Evolutionary conservation across 225 moss, liverwort and hornwort species (phyloP).

Genomic region (Pseudoscleropodium purum): DNA sequence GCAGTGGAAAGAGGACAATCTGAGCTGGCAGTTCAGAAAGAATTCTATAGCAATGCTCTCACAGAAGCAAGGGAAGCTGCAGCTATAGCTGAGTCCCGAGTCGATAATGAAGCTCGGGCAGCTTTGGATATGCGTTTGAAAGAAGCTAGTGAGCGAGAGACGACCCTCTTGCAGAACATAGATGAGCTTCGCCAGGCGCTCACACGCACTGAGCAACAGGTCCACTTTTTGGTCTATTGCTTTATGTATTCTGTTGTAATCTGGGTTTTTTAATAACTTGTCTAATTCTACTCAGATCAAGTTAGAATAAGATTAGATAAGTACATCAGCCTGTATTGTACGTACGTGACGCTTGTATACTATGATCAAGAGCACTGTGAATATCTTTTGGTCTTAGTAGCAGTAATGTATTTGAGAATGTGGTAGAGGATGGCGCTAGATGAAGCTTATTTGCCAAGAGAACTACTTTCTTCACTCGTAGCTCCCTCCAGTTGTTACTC

Average conservation of each 20-base stretch:
- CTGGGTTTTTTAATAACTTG: neutral
- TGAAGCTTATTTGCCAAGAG: neutral
- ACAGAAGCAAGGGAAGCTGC: conserved; percentile 88
- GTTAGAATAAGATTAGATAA: neutral
- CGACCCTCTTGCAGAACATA: conserved; percentile 65
- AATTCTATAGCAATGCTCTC: conserved; percentile 67
- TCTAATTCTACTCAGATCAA: neutral
- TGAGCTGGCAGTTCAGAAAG: conserved; percentile 76
- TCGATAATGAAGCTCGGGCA: conserved; percentile 85
- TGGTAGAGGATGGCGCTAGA: neutral
- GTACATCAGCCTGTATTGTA: neutral
- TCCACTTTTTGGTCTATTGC: conserved; percentile 2
- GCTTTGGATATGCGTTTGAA: conserved; percentile 81
- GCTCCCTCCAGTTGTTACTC: neutral
- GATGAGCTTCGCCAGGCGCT: conserved; percentile 90
- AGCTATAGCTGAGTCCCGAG: conserved; percentile 87
- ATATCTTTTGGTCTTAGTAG: neutral
- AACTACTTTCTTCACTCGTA: neutral
- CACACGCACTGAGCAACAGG: conserved; percentile 94
- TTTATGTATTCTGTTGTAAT: neutral
- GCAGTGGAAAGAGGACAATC: conserved; percentile 87
- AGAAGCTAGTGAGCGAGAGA: conserved; percentile 90
- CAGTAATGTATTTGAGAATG: neutral
- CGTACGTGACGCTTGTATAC: neutral
- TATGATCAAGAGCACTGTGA: neutral